These are phyloP conservation scores for Aspergillus sparsus DNA, from an alignment of 495 filamentous ascomycete species.

Conservation along the genomic window DNA sequence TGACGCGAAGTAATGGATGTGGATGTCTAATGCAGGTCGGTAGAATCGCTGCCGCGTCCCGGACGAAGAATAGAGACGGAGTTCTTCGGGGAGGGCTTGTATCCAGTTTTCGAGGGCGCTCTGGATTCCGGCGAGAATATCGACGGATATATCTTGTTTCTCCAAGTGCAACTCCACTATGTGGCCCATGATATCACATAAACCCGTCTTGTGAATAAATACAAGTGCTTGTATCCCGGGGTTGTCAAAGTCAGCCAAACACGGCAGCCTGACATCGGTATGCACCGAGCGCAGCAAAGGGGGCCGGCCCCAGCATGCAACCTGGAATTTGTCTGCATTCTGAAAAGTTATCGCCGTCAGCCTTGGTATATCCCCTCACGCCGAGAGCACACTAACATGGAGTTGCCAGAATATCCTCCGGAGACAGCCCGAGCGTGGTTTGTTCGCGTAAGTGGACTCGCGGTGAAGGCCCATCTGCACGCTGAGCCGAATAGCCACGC, in stretches of 20 bases:
- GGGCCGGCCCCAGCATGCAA: conserved; percentile 12
- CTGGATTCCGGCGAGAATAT: neutral
- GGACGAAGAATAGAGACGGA: neutral
- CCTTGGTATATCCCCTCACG: no score
- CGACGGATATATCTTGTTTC: neutral
- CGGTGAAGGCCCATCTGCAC: conserved; percentile 25
- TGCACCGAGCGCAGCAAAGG: no score
- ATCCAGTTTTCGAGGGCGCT: neutral
- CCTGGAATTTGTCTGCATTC: conserved; percentile 6
- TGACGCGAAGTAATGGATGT: conserved; percentile 22
- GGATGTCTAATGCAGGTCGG: conserved; percentile 7
- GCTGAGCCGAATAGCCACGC: conserved; percentile 21
- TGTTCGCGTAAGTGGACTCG: conserved; percentile 14
- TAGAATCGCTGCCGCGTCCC: neutral
- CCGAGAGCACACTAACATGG: conserved; percentile 17
- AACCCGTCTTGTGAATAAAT: neutral
- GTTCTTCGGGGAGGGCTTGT: neutral
- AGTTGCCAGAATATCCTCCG: conserved; percentile 28
- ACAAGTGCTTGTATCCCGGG: neutral
- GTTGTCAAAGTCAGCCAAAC: neutral
- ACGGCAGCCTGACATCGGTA: neutral
- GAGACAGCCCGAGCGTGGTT: conserved; percentile 1
- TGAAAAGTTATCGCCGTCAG: no score
- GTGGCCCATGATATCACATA: neutral
- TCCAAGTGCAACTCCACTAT: neutral